Percentiles rank a stretch among this genome's conserved stretches.
These are phyloP conservation scores for Globisporangium ultimum DNA, from an alignment of 352 stramenopile genomes.

Conservation along the genomic window DNA sequence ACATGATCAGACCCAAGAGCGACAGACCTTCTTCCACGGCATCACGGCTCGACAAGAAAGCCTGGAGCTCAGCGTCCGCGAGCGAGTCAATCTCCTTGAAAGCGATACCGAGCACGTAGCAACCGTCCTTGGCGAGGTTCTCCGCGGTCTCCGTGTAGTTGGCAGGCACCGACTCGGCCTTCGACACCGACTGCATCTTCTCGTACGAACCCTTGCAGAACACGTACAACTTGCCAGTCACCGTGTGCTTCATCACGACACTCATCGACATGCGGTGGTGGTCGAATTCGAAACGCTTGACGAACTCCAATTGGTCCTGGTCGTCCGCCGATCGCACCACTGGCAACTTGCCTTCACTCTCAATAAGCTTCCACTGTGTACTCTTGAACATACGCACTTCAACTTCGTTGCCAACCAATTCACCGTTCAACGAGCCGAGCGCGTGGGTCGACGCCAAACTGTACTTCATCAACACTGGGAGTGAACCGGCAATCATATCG, in stretches of 20 bases:
- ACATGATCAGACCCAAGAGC: constrained; percentile 85
- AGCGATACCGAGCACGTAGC: constrained; percentile 87
- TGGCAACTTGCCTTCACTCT: constrained; percentile 40
- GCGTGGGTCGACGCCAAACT: constrained; percentile 83
- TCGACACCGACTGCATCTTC: constrained; percentile 67
- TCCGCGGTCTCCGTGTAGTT: constrained; percentile 68
- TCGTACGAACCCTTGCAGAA: constrained; percentile 92
- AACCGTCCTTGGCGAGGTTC: constrained; percentile 69
- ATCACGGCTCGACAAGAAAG: constrained; percentile 58
- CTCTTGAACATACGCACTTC: constrained; percentile 87
- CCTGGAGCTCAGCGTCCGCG: constrained; percentile 26
- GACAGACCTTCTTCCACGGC: constrained; percentile 70
- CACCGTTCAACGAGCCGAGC: constrained; percentile 58
- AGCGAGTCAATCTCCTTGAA: constrained; percentile 51
- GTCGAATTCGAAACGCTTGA: constrained; percentile 93
- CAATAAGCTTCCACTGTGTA: constrained; percentile 63
- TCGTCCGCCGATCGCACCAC: constrained; percentile 42
- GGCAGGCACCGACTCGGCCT: constrained; percentile 43
- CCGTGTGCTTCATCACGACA: constrained; percentile 74
- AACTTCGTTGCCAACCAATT: constrained; percentile 86
- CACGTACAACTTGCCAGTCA: constrained; percentile 53
- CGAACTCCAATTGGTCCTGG: constrained; percentile 51
- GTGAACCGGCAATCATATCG: constrained; percentile 40
- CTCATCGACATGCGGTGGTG: constrained; percentile 90
- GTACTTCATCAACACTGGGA: constrained; percentile 50